A percentile compares a stretch with the other conserved stretches of the same genome.
Evolutionary conservation across 345 rosid genomes (phyloP).

Genomic region (Gossypium raimondii): DNA sequence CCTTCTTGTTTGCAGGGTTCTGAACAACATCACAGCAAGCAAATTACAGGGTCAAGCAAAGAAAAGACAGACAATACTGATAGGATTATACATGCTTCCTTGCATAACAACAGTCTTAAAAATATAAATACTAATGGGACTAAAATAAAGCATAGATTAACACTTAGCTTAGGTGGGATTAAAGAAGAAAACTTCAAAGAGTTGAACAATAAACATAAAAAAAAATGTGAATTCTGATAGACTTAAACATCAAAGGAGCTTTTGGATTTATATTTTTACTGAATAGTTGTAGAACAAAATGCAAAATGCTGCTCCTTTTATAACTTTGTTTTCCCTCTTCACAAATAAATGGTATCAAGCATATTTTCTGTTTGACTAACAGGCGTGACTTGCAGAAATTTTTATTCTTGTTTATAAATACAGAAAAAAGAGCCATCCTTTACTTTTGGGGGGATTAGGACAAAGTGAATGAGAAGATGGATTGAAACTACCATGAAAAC

Average conservation of each 20-base stretch:
- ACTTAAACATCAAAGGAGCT: not conserved
- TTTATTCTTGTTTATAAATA: too few species aligned
- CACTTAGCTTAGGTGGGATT: not conserved
- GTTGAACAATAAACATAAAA: too few species aligned
- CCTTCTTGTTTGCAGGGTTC: slow-evolving; percentile 40
- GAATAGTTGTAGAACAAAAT: not conserved
- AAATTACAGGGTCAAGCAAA: too few species aligned
- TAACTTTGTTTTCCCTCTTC: not conserved
- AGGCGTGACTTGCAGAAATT: not conserved
- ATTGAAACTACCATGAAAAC: not conserved
- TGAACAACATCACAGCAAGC: slow-evolving; percentile 4
- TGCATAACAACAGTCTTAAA: not conserved
- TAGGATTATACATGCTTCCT: not conserved
- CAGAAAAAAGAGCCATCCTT: too few species aligned
- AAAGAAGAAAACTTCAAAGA: not conserved
- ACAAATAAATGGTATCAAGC: not conserved
- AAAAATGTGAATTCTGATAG: not conserved
- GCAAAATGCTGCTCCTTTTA: too few species aligned
- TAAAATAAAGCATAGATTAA: not conserved
- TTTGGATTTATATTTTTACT: not conserved
- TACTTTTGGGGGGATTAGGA: not conserved
- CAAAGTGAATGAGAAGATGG: not conserved
- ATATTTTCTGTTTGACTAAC: not conserved
- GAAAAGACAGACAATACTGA: not conserved
- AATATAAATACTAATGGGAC: not conserved